Conservation (phyloP, 352 stramenopile species). For the Pythium pectinolyticum region DNA sequence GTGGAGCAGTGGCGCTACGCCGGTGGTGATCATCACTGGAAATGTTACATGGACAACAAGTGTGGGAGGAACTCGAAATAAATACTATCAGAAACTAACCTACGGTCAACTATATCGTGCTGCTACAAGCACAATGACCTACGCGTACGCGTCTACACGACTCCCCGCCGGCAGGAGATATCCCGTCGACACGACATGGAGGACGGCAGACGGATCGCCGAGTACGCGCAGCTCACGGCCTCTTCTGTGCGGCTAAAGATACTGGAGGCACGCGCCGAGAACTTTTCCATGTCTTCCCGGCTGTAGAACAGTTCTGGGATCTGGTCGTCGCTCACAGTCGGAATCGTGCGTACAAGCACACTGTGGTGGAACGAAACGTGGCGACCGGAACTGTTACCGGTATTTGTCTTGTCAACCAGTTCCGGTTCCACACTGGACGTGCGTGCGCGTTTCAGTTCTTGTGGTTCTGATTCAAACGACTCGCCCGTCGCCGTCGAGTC, state of each 20-base stretch:
- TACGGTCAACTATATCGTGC: too few species aligned
- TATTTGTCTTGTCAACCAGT: not conserved
- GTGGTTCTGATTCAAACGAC: conserved; percentile 14
- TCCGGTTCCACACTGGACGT: conserved; percentile 12
- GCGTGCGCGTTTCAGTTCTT: conserved; percentile 8
- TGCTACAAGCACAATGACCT: too few species aligned
- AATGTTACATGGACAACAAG: too few species aligned
- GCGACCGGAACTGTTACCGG: conserved; percentile 15
- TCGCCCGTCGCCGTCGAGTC: conserved; percentile 29
- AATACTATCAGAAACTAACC: too few species aligned
- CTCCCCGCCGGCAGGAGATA: conserved; percentile 12
- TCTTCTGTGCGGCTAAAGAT: conserved; percentile 55
- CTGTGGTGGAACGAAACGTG: conserved; percentile 62
- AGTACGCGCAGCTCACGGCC: conserved; percentile 38
- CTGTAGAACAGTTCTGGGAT: conserved; percentile 64
- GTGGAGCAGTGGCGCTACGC: too few species aligned
- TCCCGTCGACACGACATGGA: conserved; percentile 23
- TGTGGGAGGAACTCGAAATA: too few species aligned
- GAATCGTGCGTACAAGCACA: conserved; percentile 62
- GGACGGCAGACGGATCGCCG: conserved; percentile 30
- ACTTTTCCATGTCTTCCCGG: conserved; percentile 58
- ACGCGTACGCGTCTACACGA: conserved; percentile 7
- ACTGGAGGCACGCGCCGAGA: conserved; percentile 55
- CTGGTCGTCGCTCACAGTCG: conserved; percentile 45
- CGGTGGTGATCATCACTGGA: too few species aligned